Base-by-base conservation (phyloP, 441 rosid genomes). In the Macaranga tanarius region DNA sequence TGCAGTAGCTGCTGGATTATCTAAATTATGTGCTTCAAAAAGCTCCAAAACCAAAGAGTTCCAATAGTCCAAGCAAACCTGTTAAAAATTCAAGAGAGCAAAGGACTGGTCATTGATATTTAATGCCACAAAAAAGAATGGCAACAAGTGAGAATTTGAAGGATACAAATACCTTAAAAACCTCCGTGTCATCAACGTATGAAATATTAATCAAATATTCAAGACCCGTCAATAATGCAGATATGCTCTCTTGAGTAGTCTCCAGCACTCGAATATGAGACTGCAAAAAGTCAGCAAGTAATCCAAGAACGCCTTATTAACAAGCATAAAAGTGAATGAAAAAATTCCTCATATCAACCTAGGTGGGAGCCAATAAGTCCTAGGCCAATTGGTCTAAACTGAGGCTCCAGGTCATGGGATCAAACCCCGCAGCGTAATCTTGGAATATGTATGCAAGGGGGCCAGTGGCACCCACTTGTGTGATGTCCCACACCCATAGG, bases 21-120 rank as follows among this genome's bases (percentile, higher is more conserved):
- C 99, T 65, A 90, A 67, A 84, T 89, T 96, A 81, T 90, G 95
- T 38, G 92, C 88, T 79, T 92, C 94, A 81, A 92, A 96, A 42
- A 94, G 94, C 87, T 92, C 96, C 86, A 86, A 82, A 69, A 96
- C 99, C 78, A 92, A 83, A 48, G 90, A 76, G 74, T 96, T 96
- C 99, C 99, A 96, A 67, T 94, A 96, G 76, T 96, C 99, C 95
- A 96, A 84, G 86, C 99, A 96, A 75, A 96, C 99, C 99, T 96
- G 83, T 70, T 47, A 79, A 85, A 50, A 59, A 66, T 34, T 76
- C 23, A 57, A 78, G n/a, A 22, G 50, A 44, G 61, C 4, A 48
- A 61, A 71, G 13, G 48, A 78, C 0, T 8, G 28, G 13, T 69
- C 68, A 54, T 59, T 13, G 10, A 34, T 51, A 63, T 44, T 34